Base-by-base conservation (phyloP, 768 basidiomycete species). In the Leucocoprinus leucothites region DNA sequence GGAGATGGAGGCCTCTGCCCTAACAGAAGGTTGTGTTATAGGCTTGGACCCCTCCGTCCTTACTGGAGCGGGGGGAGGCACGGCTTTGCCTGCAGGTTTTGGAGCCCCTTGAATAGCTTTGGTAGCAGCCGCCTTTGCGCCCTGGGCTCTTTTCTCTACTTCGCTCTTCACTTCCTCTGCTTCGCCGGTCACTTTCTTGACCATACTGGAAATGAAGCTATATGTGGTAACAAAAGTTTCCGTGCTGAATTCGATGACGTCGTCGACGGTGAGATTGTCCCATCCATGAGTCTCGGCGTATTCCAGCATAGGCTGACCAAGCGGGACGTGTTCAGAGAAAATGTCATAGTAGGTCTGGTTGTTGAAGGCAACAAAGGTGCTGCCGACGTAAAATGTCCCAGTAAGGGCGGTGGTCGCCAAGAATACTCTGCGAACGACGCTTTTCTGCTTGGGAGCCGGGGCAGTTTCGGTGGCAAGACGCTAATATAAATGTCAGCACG, bases 301-400 rank as follows among this genome's bases (percentile, higher is more conserved):
- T 56, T 94, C 87, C 38, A 95, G 76, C 69, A 95, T 76, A 16
- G 80, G 65, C 58, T 87, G 81, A 25, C 86, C 94, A 36, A 91
- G 77, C 1, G 95, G 95, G 51, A 94, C 84, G 41, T 81, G 76
- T 62, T 86, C 82, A 53, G 84, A 79, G 76, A 97, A 97, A 67
- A 96, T 79, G 60, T 95, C 89, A 65, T 89, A 85, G 75, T 95
- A 97, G 1, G 75, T 68, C 61, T 86, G 87, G 69, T 82, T 85
- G 63, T 87, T 81, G 74, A 89, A 87, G 19, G 91, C 83, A 56
- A 85, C 72, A 69, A 90, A 88, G 8, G 87, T 82, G 69, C 92
- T 92, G 48, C 86, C 84, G 56, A 86, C 73, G 77, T 94, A 96
- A 75, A 94, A 93, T 16, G 85, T 83, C 46, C 86, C 82, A 16